Evolutionary conservation across 2,329 filamentous ascomycete species (phyloP).

Genomic region (Lomentospora prolificans): DNA sequence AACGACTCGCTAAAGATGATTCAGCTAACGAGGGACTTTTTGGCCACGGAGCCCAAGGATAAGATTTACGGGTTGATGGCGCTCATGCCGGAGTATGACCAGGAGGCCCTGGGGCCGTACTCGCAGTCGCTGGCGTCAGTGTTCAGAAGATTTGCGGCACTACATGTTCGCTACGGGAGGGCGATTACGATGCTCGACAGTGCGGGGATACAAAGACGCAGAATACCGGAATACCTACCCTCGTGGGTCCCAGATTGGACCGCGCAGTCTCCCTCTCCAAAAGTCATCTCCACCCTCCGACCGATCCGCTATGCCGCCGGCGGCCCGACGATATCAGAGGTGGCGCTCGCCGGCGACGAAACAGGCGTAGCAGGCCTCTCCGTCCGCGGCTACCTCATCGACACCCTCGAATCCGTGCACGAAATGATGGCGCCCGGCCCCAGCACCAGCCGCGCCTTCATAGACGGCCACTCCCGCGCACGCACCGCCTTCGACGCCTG

Average conservation of each 20-base stretch:
- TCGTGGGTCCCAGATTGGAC: slow-evolving; percentile 5
- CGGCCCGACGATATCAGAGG: not conserved
- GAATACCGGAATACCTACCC: not conserved
- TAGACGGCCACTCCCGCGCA: not conserved
- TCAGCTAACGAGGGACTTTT: not conserved
- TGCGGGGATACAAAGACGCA: not conserved
- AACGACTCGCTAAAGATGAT: slow-evolving; percentile 3
- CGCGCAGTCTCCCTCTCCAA: not conserved
- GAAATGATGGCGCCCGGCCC: not conserved
- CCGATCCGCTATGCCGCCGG: not conserved
- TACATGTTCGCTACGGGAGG: slow-evolving; percentile 1
- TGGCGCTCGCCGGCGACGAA: not conserved
- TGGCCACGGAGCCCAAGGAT: slow-evolving; percentile 6
- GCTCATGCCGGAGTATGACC: slow-evolving; percentile 2
- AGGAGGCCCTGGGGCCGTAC: not conserved
- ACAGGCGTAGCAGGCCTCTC: not conserved
- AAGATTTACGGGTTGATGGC: slow-evolving; percentile 11
- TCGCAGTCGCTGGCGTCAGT: not conserved
- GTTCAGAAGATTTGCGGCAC: not conserved
- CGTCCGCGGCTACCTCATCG: not conserved
- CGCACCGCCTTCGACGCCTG: not conserved
- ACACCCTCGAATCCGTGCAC: not conserved
- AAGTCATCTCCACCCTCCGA: not conserved
- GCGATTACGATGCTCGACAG: slow-evolving; percentile 1
- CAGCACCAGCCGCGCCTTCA: not conserved